A percentile compares a stretch with the other conserved stretches of the same genome.
phyloP scores from a whole-genome alignment of 768 basidiomycete genomes.

The Obba rivulosa region DNA sequence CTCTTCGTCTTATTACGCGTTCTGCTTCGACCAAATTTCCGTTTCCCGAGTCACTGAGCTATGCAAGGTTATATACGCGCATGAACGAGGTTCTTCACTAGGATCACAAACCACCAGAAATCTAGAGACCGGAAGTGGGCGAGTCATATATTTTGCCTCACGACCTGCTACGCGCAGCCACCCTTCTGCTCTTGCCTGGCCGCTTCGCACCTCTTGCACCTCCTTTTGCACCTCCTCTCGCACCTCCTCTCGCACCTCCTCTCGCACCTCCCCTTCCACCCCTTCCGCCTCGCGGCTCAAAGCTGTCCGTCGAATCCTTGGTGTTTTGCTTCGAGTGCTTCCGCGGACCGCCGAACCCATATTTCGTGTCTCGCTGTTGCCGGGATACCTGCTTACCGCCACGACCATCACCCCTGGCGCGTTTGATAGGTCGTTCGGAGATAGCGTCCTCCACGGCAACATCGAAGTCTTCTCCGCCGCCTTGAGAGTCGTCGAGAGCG shows the following conservation, averaged over 20 bases:
- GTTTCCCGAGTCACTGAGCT: too few species aligned
- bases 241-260: conserved; percentile 24
- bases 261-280: conserved; percentile 22
- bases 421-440: conserved; percentile 64
- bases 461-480: conserved; percentile 73
- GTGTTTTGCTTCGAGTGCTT: conserved; percentile 79
- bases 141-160: conserved; percentile 3
- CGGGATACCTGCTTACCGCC: conserved; percentile 40
- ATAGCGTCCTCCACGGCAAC: conserved; percentile 89
- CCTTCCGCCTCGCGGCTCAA: conserved; percentile 35
- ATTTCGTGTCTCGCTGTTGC: conserved; percentile 69
- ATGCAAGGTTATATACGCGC: too few species aligned
- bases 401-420: conserved; percentile 28
- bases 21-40: too few species aligned
- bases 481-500: conserved; percentile 60
- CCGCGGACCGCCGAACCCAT: conserved; percentile 70
- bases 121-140: neutral
- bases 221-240: conserved; percentile 25
- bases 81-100: too few species aligned
- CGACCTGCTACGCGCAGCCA: conserved; percentile 29
- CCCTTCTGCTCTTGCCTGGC: conserved; percentile 55
- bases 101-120: neutral
- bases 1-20: too few species aligned
- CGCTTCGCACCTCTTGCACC: conserved; percentile 37
- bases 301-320: conserved; percentile 72